A percentile compares a stretch with the other conserved stretches of the same genome.
phyloP scores from a whole-genome alignment of 495 filamentous ascomycete species.

The Lophiotrema nucula region DNA sequence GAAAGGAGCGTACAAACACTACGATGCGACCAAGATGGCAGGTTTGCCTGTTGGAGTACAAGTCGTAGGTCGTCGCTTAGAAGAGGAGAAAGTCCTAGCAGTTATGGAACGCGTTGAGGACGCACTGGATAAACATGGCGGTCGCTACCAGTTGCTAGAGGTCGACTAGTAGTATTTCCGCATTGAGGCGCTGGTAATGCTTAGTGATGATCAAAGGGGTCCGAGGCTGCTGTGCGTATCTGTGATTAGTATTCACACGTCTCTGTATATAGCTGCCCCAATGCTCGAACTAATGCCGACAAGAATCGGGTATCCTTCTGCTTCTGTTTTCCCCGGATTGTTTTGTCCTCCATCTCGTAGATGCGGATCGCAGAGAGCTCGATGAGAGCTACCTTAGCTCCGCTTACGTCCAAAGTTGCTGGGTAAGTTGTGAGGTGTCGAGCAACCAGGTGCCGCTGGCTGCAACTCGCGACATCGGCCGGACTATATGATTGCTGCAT shows the following conservation, averaged over 20 bases:
- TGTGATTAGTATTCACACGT: constrained; percentile 18
- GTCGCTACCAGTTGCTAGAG: constrained; percentile 65
- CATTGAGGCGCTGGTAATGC: not conserved
- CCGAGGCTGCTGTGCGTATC: not conserved
- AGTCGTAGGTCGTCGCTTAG: constrained; percentile 75
- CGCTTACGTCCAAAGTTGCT: too few species aligned
- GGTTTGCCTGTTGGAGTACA: constrained; percentile 86
- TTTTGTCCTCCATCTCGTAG: too few species aligned
- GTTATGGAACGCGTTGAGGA: constrained; percentile 78
- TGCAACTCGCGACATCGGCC: too few species aligned
- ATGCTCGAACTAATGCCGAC: not conserved
- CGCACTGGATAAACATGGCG: constrained; percentile 62
- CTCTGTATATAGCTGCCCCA: not conserved
- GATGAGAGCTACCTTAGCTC: too few species aligned
- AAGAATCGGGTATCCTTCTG: not conserved
- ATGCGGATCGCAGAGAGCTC: too few species aligned
- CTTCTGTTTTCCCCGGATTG: too few species aligned
- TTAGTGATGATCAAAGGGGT: constrained; percentile 6
- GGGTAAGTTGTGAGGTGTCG: too few species aligned
- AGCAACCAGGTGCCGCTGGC: too few species aligned
- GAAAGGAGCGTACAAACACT: constrained; percentile 80
- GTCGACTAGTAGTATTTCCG: constrained; percentile 50
- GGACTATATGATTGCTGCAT: too few species aligned
- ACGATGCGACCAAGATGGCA: constrained; percentile 79
- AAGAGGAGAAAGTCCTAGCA: constrained; percentile 90